Base-by-base conservation (phyloP, 2,329 filamentous ascomycete species). In the Aspergillus sp. region DNA sequence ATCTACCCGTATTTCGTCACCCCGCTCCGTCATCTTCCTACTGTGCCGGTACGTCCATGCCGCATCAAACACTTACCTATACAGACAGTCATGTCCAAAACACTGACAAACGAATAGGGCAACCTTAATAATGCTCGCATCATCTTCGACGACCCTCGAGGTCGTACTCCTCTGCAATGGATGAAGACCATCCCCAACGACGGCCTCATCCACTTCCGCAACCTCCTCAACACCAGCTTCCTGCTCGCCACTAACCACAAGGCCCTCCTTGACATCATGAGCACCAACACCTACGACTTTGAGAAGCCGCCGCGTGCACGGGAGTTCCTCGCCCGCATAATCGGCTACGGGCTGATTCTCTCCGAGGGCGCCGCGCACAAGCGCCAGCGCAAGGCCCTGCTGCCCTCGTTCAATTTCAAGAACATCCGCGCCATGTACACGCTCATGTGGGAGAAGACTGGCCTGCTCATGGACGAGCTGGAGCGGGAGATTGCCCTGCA, bases 171-270 rank as follows among this genome's bases (percentile, higher is more conserved):
- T 0, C 51, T 72, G 14, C 32, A 67, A 43, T 84, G 81, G 81
- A 74, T 79, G 45, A 75, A 78, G 41, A 74, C 64, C 6, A 70
- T 82, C 11, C 78, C 78, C 2, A 82, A 83, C 54, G 77, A 82
- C 45, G 81, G 81, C 1, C 66, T 84, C 4, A 74, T 84, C 36
- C 72, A 77, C 54, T 82, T 82, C 59, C 71, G 73, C 16, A 73
- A 76, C 60, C 63, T 73, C 40, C 73, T 81, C 60, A 78, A 78
- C 51, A 57, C 58, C 11, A 64, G 60, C 32, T 60, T 61, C 35
- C 55, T 71, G 5, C 20, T 72, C 5, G 58, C 63, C 1, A 72
- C 69, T 0, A 71, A 62, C 40, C 69, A 70, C 44, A 64, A 71
- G 45, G 73, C 76, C 2, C 58, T 82, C 4, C 68, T 76, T n/a